A percentile compares a stretch with the other conserved stretches of the same genome.
phyloP scores from a whole-genome alignment of 345 rosid species.

The Salix dunnii region DNA sequence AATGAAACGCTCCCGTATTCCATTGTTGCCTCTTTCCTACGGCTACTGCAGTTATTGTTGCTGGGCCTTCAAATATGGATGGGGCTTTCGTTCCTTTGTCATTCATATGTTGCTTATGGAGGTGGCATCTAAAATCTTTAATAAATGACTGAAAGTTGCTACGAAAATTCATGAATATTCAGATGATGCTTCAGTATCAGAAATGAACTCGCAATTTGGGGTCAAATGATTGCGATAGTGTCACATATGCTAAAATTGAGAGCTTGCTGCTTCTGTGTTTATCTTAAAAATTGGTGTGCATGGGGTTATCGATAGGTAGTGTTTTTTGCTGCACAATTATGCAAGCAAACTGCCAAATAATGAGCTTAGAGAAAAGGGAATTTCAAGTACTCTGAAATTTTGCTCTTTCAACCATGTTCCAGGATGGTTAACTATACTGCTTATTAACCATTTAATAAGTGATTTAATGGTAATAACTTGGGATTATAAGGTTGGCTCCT shows the following conservation, averaged over 20 bases:
- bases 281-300: background rate
- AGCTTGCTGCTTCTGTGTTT: background rate
- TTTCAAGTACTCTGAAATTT: background rate
- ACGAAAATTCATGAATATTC: background rate
- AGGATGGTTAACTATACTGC: too few relatives aligned
- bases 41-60: background rate
- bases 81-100: background rate
- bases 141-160: background rate
- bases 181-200: background rate
- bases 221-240: background rate
- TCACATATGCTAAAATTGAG: background rate
- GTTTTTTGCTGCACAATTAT: too few relatives aligned
- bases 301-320: too few relatives aligned
- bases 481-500: accelerated
- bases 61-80: background rate
- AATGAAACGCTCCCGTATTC: background rate
- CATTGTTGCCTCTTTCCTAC: background rate
- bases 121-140: background rate
- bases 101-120: too few relatives aligned
- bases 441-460: too few relatives aligned
- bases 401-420: background rate
- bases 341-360: background rate
- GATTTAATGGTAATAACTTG: too few relatives aligned
- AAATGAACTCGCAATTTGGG: too few relatives aligned
- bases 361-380: background rate